A percentile compares a stretch with the other conserved stretches of the same genome.
These are phyloP conservation scores for Dipteronia dyeriana DNA, from an alignment of 345 rosid genomes.

Conservation along the genomic window DNA sequence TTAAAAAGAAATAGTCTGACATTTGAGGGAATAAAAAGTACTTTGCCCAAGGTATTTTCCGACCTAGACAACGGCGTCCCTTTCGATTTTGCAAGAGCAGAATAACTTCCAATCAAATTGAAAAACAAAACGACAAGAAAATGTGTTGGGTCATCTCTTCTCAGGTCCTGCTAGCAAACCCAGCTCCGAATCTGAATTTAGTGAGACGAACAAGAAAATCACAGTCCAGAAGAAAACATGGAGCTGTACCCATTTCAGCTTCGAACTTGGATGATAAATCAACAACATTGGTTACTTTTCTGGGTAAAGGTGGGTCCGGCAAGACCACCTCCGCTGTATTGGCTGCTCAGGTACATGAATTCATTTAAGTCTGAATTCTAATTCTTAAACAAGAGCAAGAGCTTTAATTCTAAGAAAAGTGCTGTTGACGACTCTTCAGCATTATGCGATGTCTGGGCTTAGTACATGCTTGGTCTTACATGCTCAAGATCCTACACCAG, in stretches of 20 bases:
- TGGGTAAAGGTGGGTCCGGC: conserved; percentile 94
- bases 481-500: conserved; percentile 78
- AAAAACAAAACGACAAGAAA: background rate
- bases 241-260: conserved; percentile 38
- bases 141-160: conserved; percentile 39
- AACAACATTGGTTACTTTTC: conserved; percentile 64
- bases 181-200: conserved; percentile 20
- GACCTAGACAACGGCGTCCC: background rate
- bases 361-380: too few relatives aligned
- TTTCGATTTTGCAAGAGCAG: background rate
- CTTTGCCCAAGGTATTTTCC: too few relatives aligned
- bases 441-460: conserved; percentile 75
- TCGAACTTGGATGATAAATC: conserved; percentile 28
- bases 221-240: conserved; percentile 24
- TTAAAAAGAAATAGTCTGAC: too few relatives aligned
- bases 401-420: too few relatives aligned
- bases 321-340: conserved; percentile 83
- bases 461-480: conserved; percentile 79
- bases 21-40: too few relatives aligned
- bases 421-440: conserved; percentile 36
- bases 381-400: too few relatives aligned
- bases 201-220: conserved; percentile 8
- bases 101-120: too few relatives aligned
- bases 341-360: conserved; percentile 70
- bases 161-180: conserved; percentile 24